Conservation (phyloP, 306 rosid genomes). For the Lathyrus aphaca region DNA sequence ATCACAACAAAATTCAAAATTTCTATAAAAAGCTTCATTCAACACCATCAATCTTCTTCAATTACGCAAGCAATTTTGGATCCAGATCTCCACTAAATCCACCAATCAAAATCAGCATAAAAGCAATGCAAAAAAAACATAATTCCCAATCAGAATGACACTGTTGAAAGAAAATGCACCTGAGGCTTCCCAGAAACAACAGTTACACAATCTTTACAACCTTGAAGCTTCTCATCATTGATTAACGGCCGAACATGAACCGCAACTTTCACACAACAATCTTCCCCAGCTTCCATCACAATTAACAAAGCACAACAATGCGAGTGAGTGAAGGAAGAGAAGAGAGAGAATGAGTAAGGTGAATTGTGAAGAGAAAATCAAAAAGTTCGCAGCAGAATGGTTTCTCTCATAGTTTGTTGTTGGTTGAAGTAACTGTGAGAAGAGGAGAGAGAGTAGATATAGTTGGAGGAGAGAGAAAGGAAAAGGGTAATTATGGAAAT, state of each 20-base stretch:
- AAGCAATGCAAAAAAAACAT: neutral
- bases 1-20: constrained; percentile 28
- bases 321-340: no score
- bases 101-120: neutral
- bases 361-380: no score
- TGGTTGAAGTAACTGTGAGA: constrained; percentile 31
- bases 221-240: constrained; percentile 89
- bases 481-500: constrained; percentile 43
- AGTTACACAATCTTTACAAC: constrained; percentile 96
- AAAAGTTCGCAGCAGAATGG: no score
- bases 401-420: neutral
- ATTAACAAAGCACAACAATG: neutral
- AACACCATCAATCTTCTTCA: constrained; percentile 1
- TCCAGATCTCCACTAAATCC: constrained; percentile 52
- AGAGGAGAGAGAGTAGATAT: constrained; percentile 34
- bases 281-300: constrained; percentile 77
- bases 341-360: neutral
- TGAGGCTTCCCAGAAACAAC: constrained; percentile 93
- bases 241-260: constrained; percentile 94
- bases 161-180: constrained; percentile 36
- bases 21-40: neutral
- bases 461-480: constrained; percentile 42
- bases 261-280: constrained; percentile 94
- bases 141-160: constrained; percentile 8
- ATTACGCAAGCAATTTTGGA: constrained; percentile 33